Evolutionary conservation across 2,329 filamentous ascomycete genomes (phyloP).

Genomic region (Nannizziopsis barbatae): DNA sequence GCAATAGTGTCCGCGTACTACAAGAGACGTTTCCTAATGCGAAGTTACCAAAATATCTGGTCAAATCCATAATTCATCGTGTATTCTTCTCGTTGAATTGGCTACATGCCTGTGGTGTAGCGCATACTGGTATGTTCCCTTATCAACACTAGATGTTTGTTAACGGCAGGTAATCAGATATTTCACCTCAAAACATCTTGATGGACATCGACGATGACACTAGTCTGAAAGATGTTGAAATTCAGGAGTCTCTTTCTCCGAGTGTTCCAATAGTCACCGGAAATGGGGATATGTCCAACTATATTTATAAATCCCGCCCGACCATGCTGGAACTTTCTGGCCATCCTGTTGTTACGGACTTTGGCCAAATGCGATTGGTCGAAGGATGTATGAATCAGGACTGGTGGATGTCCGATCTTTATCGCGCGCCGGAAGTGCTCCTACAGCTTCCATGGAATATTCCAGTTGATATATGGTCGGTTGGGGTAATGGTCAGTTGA

Average conservation of each 20-base stretch:
- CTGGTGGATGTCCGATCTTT: conserved; percentile 20
- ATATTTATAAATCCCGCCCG: conserved; percentile 12
- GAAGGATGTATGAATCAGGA: conserved; percentile 9
- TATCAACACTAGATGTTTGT: background rate
- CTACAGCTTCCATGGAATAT: conserved; percentile 17
- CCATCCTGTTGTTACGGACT: conserved; percentile 17
- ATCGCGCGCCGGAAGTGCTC: conserved; percentile 20
- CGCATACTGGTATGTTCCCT: conserved; percentile 17
- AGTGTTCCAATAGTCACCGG: conserved; percentile 10
- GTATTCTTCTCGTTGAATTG: conserved; percentile 16
- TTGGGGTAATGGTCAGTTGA: conserved; percentile 18
- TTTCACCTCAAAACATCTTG: conserved; percentile 15
- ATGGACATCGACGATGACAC: conserved; percentile 9
- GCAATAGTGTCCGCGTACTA: conserved; percentile 19
- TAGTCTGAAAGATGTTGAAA: conserved; percentile 12
- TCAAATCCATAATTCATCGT: conserved; percentile 15
- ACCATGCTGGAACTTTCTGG: conserved; percentile 11
- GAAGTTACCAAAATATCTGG: conserved; percentile 15
- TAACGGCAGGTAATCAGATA: conserved; percentile 7
- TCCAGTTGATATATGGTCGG: conserved; percentile 19
- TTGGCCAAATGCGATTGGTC: conserved; percentile 15
- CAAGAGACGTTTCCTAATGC: conserved; percentile 17
- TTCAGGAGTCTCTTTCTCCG: conserved; percentile 10
- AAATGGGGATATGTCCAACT: background rate
- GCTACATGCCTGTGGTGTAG: conserved; percentile 15